Evolutionary conservation across 2,329 filamentous ascomycete genomes (phyloP).

Genomic region (Colletotrichum falcatum): DNA sequence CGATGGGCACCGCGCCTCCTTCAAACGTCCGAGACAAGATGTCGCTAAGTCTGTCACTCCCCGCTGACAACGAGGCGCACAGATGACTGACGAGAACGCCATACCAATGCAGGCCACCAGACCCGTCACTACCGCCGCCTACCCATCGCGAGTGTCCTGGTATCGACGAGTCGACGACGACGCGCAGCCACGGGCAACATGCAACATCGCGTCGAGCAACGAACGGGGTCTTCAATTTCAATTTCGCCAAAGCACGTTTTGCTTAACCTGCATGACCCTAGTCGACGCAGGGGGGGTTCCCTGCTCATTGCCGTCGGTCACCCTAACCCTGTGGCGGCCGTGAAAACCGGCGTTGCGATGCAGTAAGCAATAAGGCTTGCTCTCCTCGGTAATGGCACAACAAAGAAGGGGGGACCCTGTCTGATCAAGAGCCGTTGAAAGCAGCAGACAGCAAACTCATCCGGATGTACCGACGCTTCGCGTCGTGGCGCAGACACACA

Average conservation of each 20-base stretch:
- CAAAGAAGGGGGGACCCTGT: conserved; percentile 7
- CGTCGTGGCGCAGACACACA: conserved; percentile 21
- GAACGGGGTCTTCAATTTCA: conserved; percentile 35
- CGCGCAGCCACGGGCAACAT: conserved; percentile 7
- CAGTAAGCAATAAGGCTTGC: conserved; percentile 23
- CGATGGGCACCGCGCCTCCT: conserved; percentile 9
- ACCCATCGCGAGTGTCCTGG: not conserved
- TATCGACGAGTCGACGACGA: conserved; percentile 4
- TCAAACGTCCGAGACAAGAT: conserved; percentile 31
- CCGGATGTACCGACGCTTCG: not conserved
- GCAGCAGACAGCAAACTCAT: not conserved
- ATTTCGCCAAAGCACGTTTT: conserved; percentile 22
- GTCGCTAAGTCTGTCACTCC: conserved; percentile 18
- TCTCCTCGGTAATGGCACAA: not conserved
- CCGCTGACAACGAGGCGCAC: conserved; percentile 4
- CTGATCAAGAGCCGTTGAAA: conserved; percentile 1
- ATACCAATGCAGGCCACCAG: conserved; percentile 13
- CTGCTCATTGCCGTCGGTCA: conserved; percentile 3
- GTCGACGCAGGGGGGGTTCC: conserved; percentile 18
- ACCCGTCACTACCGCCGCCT: conserved; percentile 12
- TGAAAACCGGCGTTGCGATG: conserved; percentile 36
- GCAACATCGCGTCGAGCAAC: conserved; percentile 6
- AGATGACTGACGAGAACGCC: conserved; percentile 20
- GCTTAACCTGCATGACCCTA: conserved; percentile 9
- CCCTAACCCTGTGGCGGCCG: conserved; percentile 16